Percentiles rank a stretch among this genome's conserved stretches.
Evolutionary conservation across 768 basidiomycete species (phyloP).

Genomic region (Hydnum rufescens): DNA sequence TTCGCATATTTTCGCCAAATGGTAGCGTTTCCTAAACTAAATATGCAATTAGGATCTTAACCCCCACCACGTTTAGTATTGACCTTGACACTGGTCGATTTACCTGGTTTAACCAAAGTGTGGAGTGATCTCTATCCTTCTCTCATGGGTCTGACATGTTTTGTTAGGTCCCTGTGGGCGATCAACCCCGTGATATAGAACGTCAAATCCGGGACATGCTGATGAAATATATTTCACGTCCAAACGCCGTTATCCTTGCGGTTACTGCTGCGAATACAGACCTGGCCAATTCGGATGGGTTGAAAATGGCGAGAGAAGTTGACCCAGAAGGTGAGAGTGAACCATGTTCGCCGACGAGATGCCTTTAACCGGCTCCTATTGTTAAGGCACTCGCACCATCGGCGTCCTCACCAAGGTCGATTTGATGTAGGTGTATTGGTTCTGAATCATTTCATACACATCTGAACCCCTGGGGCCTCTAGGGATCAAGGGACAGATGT

Average conservation of each 20-base stretch:
- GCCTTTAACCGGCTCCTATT: neutral
- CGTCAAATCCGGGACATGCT: constrained; percentile 96
- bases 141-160: no score
- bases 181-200: constrained; percentile 94
- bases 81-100: constrained; percentile 90
- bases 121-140: neutral
- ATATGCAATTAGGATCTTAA: no score
- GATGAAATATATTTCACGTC: constrained; percentile 82
- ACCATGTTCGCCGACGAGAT: neutral
- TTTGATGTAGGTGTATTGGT: constrained; percentile 51
- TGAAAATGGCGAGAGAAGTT: constrained; percentile 90
- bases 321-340: constrained; percentile 61
- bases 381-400: constrained; percentile 53
- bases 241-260: constrained; percentile 83
- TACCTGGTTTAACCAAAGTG: constrained; percentile 77
- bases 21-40: neutral
- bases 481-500: constrained; percentile 98
- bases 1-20: constrained; percentile 92
- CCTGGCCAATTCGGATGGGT: constrained; percentile 94
- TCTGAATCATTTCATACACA: neutral
- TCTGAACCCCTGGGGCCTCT: neutral
- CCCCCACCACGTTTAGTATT: constrained; percentile 30
- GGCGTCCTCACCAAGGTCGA: constrained; percentile 99
- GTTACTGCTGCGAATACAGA: constrained; percentile 93
- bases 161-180: constrained; percentile 59